A percentile compares a stretch with the other conserved stretches of the same genome.
Conservation (phyloP, 140 eudicot genomes). For the Stevia rebaudiana region DNA sequence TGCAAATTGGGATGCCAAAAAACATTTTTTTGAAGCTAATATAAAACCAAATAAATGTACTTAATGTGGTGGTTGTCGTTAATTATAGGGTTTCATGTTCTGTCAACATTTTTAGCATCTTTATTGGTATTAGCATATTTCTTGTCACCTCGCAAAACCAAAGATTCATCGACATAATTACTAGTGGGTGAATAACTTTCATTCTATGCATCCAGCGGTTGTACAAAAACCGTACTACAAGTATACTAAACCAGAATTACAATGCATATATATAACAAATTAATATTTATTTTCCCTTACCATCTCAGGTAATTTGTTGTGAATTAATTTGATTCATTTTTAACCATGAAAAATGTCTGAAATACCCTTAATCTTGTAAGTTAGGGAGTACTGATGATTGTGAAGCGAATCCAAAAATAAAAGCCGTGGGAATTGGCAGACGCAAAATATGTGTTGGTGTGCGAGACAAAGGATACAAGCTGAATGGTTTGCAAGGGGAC, state of each 20-base stretch:
- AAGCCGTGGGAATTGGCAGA: conserved; percentile 9
- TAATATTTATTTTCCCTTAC: neutral
- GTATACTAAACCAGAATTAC: conserved; percentile 1
- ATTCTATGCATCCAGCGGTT: conserved; percentile 9
- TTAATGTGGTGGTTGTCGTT: neutral
- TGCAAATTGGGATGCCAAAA: too few relatives aligned
- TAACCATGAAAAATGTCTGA: neutral
- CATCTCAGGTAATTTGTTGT: neutral
- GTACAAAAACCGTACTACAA: neutral
- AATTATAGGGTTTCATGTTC: neutral
- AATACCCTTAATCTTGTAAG: conserved; percentile 7
- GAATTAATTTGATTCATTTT: neutral
- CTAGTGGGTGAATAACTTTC: conserved; percentile 9
- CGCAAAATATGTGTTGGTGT: conserved; percentile 23
- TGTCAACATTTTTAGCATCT: neutral
- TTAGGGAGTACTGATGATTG: neutral
- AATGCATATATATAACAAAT: neutral
- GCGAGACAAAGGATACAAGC: conserved; percentile 24
- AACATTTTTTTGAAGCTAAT: too few relatives aligned
- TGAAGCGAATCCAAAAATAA: conserved; percentile 12
- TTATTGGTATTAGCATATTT: conserved; percentile 11
- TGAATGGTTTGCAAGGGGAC: conserved; percentile 19
- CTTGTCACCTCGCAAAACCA: conserved; percentile 8
- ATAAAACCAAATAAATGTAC: neutral
- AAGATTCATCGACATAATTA: conserved; percentile 13